phyloP scores from a whole-genome alignment of 2,329 filamentous ascomycete genomes.

The Penicillium sp. region DNA sequence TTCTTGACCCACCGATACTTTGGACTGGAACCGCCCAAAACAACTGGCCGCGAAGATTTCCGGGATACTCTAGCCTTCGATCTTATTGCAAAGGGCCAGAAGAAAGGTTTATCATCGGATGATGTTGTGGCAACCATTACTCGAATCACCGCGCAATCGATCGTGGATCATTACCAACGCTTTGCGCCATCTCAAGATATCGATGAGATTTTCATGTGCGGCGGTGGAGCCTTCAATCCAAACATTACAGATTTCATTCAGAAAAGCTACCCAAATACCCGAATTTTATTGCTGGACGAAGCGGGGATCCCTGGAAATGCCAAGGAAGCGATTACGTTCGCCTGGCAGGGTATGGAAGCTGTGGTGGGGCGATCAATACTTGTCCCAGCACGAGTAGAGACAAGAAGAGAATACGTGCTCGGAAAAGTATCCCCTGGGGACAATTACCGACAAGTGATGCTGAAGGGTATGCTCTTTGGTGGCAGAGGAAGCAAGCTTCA shows the following conservation, averaged over 20 bases:
- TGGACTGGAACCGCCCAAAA: constrained; percentile 53
- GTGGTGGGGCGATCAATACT: constrained; percentile 56
- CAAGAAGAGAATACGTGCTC: constrained; percentile 51
- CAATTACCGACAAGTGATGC: constrained; percentile 57
- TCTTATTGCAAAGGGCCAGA: constrained; percentile 49
- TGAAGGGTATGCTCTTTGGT: constrained; percentile 54
- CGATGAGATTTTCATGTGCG: constrained; percentile 62
- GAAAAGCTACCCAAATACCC: constrained; percentile 48
- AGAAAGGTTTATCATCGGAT: constrained; percentile 46
- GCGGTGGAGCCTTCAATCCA: constrained; percentile 58
- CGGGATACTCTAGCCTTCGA: constrained; percentile 56
- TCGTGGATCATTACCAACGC: constrained; percentile 42
- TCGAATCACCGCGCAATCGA: constrained; percentile 59
- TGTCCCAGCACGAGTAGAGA: constrained; percentile 57
- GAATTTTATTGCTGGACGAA: constrained; percentile 57
- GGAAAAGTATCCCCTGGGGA: constrained; percentile 56
- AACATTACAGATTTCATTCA: constrained; percentile 58
- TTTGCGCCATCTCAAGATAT: constrained; percentile 51
- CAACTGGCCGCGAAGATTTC: constrained; percentile 61
- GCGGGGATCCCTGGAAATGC: constrained; percentile 58
- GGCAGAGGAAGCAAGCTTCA: constrained; percentile 43
- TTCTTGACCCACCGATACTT: constrained; percentile 56
- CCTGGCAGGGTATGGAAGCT: constrained; percentile 62
- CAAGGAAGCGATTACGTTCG: constrained; percentile 62
- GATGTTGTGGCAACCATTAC: constrained; percentile 61